Evolutionary conservation across 2,329 filamentous ascomycete genomes (phyloP).

Genomic region (Davidsoniella eucalypti): DNA sequence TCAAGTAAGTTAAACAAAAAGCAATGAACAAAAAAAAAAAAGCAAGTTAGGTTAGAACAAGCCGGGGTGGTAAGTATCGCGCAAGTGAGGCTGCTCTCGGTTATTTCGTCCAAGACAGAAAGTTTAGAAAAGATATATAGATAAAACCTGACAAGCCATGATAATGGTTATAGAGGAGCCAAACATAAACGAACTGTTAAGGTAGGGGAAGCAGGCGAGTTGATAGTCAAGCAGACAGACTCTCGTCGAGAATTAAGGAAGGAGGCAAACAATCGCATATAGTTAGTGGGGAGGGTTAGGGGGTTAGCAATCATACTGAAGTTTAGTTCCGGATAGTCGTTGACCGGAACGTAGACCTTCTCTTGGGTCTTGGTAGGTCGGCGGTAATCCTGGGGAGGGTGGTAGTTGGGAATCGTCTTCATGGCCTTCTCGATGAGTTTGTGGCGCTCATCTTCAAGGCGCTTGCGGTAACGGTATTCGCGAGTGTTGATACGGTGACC

Average conservation of each 20-base stretch:
- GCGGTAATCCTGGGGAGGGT: conserved; percentile 94
- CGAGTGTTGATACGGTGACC: conserved; percentile 98
- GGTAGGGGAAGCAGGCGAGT: neutral
- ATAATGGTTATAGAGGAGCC: conserved; percentile 2
- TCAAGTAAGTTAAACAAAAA: neutral
- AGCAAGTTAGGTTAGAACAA: conserved; percentile 24
- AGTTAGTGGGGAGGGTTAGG: conserved; percentile 49
- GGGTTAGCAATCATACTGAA: conserved; percentile 99
- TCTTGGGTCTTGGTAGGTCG: conserved; percentile 99
- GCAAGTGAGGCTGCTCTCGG: conserved; percentile 1
- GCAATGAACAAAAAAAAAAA: conserved; percentile 7
- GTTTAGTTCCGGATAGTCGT: conserved; percentile 99
- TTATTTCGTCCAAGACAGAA: too few relatives aligned
- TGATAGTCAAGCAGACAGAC: conserved; percentile 13
- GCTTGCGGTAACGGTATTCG: conserved; percentile 96
- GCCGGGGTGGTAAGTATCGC: conserved; percentile 16
- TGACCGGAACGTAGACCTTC: conserved; percentile 99
- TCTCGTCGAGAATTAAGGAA: conserved; percentile 17
- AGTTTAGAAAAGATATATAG: too few relatives aligned
- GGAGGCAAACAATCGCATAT: conserved; percentile 9
- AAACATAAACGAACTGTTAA: conserved; percentile 19
- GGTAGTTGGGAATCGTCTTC: conserved; percentile 99
- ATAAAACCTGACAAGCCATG: too few relatives aligned
- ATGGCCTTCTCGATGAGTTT: conserved; percentile 98
- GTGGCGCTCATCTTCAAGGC: conserved; percentile 94